A percentile compares a stretch with the other conserved stretches of the same genome.
Evolutionary conservation across 23 red algal genomes (phyloP).

Genomic region (Gracilaria domingensis): DNA sequence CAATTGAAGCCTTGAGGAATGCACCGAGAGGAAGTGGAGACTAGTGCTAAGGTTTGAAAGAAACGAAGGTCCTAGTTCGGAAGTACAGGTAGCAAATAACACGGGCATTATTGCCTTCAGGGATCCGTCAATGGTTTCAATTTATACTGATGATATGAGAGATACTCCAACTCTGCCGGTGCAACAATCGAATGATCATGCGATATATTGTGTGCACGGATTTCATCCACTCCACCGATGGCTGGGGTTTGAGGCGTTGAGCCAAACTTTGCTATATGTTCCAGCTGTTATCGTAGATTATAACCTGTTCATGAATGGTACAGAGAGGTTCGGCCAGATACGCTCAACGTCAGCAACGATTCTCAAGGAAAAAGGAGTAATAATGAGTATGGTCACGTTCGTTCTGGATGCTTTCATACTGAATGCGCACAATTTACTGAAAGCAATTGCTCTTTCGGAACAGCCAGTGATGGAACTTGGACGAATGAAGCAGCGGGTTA

Average conservation of each 20-base stretch:
- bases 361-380: too few species aligned
- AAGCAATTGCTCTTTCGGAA: too few species aligned
- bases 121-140: not conserved
- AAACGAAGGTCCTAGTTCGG: not conserved
- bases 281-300: not conserved
- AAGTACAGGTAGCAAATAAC: not conserved
- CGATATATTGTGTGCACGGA: conserved; percentile 1
- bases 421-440: too few species aligned
- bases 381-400: too few species aligned
- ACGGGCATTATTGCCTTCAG: not conserved
- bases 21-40: not conserved
- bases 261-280: not conserved
- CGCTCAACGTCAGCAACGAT: too few species aligned
- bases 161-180: not conserved
- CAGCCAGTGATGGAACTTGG: too few species aligned
- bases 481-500: too few species aligned
- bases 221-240: not conserved
- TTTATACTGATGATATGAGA: not conserved
- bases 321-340: not conserved
- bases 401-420: too few species aligned
- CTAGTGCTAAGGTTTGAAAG: not conserved
- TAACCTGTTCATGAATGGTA: conserved; percentile 13
- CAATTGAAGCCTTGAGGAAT: not conserved
- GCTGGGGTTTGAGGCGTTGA: not conserved
- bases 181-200: not conserved